Evolutionary conservation across 495 filamentous ascomycete species (phyloP).

Genomic region (Aspergillus sclerotioniger): DNA sequence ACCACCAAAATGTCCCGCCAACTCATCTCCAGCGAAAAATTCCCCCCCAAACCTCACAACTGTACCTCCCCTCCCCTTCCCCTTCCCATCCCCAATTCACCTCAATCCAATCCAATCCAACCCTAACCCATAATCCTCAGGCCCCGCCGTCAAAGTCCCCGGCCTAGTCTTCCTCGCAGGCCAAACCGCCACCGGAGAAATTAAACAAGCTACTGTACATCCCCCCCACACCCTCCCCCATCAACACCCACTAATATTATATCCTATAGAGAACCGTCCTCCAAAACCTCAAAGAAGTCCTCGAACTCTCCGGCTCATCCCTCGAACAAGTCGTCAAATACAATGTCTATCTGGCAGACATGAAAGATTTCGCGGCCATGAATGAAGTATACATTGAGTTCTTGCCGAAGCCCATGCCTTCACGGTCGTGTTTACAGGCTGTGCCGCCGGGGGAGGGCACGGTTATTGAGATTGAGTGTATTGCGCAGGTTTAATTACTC

Average conservation of each 20-base stretch:
- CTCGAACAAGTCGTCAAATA: constrained; percentile 65
- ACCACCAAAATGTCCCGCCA: constrained; percentile 36
- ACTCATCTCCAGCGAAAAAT: constrained; percentile 42
- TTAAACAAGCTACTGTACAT: constrained; percentile 40
- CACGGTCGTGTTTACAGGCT: constrained; percentile 38
- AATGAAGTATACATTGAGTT: constrained; percentile 53
- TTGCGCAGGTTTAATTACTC: constrained; percentile 30
- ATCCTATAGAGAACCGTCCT: constrained; percentile 30
- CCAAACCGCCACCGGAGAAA: constrained; percentile 43
- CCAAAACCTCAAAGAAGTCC: constrained; percentile 61
- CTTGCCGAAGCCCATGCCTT: constrained; percentile 38
- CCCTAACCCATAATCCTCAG: constrained; percentile 17
- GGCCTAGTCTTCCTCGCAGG: constrained; percentile 41
- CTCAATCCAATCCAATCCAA: neutral
- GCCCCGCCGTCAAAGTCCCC: constrained; percentile 37
- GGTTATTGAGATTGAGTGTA: constrained; percentile 40
- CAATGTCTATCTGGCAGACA: constrained; percentile 65
- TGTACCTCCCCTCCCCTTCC: constrained; percentile 22
- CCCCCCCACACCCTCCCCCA: neutral
- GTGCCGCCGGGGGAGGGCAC: constrained; percentile 37
- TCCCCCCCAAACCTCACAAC: constrained; percentile 42
- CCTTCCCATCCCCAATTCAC: too few relatives aligned
- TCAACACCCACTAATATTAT: neutral
- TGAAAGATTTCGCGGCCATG: constrained; percentile 68
- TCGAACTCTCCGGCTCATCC: constrained; percentile 59